Evolutionary conservation across 2,329 filamentous ascomycete genomes (phyloP).

Genomic region (Paracoccidioides lutzii): DNA sequence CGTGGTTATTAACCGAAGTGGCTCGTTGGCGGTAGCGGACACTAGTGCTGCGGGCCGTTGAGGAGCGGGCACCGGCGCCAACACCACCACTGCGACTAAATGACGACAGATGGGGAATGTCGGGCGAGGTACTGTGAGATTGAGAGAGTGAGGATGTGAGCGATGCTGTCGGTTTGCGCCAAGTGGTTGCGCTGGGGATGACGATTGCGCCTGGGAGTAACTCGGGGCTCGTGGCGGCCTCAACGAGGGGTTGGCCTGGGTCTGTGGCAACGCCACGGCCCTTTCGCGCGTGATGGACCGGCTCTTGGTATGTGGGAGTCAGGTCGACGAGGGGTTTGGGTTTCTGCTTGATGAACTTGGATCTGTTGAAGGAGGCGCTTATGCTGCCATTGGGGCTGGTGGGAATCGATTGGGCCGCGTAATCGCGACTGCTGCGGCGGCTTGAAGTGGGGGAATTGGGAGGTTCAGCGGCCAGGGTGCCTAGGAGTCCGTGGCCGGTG

Average conservation of each 20-base stretch:
- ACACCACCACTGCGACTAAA: neutral
- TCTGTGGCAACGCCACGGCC: conserved; percentile 31
- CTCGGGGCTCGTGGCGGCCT: conserved; percentile 31
- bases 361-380: conserved; percentile 30
- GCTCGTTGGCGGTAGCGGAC: neutral
- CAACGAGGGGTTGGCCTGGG: conserved; percentile 27
- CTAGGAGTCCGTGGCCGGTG: conserved; percentile 40
- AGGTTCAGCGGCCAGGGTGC: conserved; percentile 28
- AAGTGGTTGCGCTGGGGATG: conserved; percentile 28
- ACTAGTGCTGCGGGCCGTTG: neutral
- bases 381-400: conserved; percentile 11
- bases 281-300: conserved; percentile 35
- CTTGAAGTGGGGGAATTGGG: conserved; percentile 5
- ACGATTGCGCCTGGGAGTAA: conserved; percentile 20
- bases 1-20: conserved; percentile 6
- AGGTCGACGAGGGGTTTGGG: conserved; percentile 56
- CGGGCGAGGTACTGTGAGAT: neutral
- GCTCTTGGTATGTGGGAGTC: conserved; percentile 50
- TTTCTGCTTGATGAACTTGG: conserved; percentile 33
- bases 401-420: neutral
- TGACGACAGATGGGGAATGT: neutral
- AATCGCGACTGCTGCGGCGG: conserved; percentile 18
- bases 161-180: conserved; percentile 21
- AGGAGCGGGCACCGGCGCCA: neutral
- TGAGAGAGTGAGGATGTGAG: conserved; percentile 2